Evolutionary conservation across 768 basidiomycete species (phyloP), one percentile per base, ranked within the genome.

Genomic region (Lepiota venenata): DNA sequence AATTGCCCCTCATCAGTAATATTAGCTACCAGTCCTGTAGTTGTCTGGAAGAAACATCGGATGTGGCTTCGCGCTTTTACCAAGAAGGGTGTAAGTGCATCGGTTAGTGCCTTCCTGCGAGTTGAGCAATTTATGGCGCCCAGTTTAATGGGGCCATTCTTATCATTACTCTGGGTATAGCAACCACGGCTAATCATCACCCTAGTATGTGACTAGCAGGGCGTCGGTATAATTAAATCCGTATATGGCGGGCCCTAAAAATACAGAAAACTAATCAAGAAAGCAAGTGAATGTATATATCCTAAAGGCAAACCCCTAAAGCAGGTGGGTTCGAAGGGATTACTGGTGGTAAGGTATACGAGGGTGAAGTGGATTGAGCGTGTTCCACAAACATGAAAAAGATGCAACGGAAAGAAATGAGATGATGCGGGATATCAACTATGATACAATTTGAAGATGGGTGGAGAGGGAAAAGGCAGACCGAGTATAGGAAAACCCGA

Each of bases 181-280:
- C 8, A 29, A 8, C 27, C 27, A 29, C 27, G 8, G 27, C 32
- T 32, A 32, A 8, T 11, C 32, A 32, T 32, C 9, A 8, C 9
- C 9, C 32, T 32, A 32, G 32, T 2, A 8, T 3, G 8, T 32
- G 32, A 32, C 32, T 8, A 32, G 32, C 10, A 32, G 32, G 32
- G 32, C 32, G 9, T 8, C 32, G 9, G 9, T 32, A 32, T 32
- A 11, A 32, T 32, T 32, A 9, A 32, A 32, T 16, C 11, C 46
- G 46, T 18, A 47, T 20, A 21, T 18, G 22, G 10, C 4, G 14
- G 27, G 2, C 22, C 25, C 32, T 52, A 52, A 18, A 52, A 52
- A 43, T 52, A 52, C 50, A 52, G 42, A 41, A n/a, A 43, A 18
- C n/a, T 32, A 32, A 41, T 32, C 27, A 52, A 35, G 41, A 11